phyloP scores from a whole-genome alignment of 805 yeast genomes.

The Starmerella sirachaensis region DNA sequence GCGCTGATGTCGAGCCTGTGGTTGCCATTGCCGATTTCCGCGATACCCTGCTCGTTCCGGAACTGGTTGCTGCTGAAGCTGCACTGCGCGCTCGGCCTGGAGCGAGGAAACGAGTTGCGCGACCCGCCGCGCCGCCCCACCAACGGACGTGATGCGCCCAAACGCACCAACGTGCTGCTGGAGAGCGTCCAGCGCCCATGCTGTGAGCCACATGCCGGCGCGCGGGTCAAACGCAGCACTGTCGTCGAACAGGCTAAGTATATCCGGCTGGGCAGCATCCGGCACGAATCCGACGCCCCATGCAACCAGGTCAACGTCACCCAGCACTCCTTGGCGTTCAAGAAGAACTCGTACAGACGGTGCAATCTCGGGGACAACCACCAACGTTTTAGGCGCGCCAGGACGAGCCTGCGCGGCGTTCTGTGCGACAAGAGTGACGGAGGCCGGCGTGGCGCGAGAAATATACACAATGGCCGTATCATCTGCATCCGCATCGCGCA shows the following conservation, averaged over 20 bases:
- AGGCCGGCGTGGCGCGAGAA: constrained; percentile 19
- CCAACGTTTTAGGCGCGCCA: not conserved
- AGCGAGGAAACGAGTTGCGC: constrained; percentile 24
- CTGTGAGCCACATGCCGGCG: constrained; percentile 27
- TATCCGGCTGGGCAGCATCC: constrained; percentile 9
- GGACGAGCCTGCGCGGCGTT: not conserved
- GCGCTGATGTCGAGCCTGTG: no score
- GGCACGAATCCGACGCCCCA: constrained; percentile 31
- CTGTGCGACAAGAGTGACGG: constrained; percentile 11
- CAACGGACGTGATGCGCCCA: constrained; percentile 49
- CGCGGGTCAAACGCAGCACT: constrained; percentile 3
- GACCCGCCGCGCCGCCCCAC: constrained; percentile 42
- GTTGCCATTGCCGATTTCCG: no score
- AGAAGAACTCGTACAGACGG: constrained; percentile 22
- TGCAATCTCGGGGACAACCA: constrained; percentile 14
- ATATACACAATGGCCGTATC: constrained; percentile 25
- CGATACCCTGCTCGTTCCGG: no score
- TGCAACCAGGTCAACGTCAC: constrained; percentile 31
- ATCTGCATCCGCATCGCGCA: not conserved
- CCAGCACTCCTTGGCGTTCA: constrained; percentile 30
- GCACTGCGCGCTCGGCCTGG: constrained; percentile 14
- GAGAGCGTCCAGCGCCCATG: constrained; percentile 39
- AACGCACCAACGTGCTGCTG: constrained; percentile 32
- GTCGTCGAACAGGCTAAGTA: constrained; percentile 6
- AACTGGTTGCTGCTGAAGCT: constrained; percentile 4